Evolutionary conservation across 768 basidiomycete species (phyloP).

Genomic region (Sporobolomyces roseus): DNA sequence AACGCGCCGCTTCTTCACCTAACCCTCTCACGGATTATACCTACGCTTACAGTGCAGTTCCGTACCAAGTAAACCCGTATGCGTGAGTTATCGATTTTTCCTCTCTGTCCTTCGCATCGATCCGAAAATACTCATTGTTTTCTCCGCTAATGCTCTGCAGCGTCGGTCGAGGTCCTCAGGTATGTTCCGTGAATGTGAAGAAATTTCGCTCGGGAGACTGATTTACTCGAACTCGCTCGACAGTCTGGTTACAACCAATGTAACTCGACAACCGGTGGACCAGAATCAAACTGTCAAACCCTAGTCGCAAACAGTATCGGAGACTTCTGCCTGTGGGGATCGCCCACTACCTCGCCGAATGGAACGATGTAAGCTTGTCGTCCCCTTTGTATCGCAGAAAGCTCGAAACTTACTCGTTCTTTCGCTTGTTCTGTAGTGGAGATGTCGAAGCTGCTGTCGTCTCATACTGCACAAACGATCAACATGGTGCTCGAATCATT

Average conservation of each 20-base stretch:
- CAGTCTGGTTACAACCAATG: slow-evolving; percentile 33
- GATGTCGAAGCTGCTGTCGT: slow-evolving; percentile 43
- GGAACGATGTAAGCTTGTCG: too few species aligned
- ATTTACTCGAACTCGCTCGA: too few species aligned
- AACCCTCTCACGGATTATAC: slow-evolving; percentile 32
- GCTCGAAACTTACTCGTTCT: too few species aligned
- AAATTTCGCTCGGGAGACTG: too few species aligned
- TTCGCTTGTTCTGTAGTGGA: too few species aligned
- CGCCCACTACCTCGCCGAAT: slow-evolving; percentile 16
- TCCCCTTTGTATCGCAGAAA: too few species aligned
- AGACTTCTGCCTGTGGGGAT: slow-evolving; percentile 42
- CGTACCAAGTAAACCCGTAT: slow-evolving; percentile 39
- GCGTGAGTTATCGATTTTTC: not conserved
- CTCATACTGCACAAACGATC: slow-evolving; percentile 48
- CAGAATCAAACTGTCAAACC: slow-evolving; percentile 34
- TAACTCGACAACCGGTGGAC: slow-evolving; percentile 31
- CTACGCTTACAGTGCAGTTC: slow-evolving; percentile 12
- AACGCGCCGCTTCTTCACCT: slow-evolving; percentile 18
- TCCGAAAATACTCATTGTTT: too few species aligned
- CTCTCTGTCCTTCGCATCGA: not conserved
- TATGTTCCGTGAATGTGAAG: too few species aligned
- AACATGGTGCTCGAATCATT: slow-evolving; percentile 67
- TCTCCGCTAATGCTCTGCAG: too few species aligned
- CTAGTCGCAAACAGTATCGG: slow-evolving; percentile 23
- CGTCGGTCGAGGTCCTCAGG: slow-evolving; percentile 24